Evolutionary conservation across 192 early-diverging fungal species (phyloP).

Genomic region (Backusella psychrophila): DNA sequence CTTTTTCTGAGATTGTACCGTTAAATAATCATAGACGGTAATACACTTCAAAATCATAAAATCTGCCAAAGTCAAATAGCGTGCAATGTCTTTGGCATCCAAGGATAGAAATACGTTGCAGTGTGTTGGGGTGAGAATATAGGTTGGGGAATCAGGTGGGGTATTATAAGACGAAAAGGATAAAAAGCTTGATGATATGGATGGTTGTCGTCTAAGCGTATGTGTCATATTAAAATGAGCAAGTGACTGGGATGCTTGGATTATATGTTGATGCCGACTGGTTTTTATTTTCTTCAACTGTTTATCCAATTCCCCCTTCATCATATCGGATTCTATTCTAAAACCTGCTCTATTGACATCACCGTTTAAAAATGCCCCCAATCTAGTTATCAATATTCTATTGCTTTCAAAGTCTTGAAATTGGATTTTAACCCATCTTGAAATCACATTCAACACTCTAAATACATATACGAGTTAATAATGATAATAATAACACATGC

Average conservation of each 20-base stretch:
- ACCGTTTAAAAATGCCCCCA: constrained; percentile 49
- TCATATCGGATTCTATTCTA: constrained; percentile 39
- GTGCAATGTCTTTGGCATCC: constrained; percentile 25
- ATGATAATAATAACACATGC: background rate
- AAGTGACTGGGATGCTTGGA: constrained; percentile 9
- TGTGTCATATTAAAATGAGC: background rate
- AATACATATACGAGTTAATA: background rate
- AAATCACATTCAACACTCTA: constrained; percentile 55
- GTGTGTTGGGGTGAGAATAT: background rate
- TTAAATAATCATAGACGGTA: constrained; percentile 27
- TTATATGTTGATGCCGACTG: constrained; percentile 2
- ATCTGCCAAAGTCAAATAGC: constrained; percentile 42
- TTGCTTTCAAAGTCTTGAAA: constrained; percentile 58
- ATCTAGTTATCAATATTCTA: constrained; percentile 31
- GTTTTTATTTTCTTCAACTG: background rate
- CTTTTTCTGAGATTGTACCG: background rate
- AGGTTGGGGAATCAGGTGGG: constrained; percentile 10
- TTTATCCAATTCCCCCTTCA: constrained; percentile 22
- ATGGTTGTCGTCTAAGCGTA: constrained; percentile 4
- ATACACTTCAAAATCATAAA: constrained; percentile 35
- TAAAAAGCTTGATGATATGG: constrained; percentile 20
- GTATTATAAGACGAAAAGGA: constrained; percentile 17
- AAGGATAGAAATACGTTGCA: background rate
- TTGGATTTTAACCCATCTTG: constrained; percentile 62
- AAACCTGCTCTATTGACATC: constrained; percentile 48